Conservation (phyloP, 2,329 filamentous ascomycete genomes). For the Phaeosphaeria sp. region DNA sequence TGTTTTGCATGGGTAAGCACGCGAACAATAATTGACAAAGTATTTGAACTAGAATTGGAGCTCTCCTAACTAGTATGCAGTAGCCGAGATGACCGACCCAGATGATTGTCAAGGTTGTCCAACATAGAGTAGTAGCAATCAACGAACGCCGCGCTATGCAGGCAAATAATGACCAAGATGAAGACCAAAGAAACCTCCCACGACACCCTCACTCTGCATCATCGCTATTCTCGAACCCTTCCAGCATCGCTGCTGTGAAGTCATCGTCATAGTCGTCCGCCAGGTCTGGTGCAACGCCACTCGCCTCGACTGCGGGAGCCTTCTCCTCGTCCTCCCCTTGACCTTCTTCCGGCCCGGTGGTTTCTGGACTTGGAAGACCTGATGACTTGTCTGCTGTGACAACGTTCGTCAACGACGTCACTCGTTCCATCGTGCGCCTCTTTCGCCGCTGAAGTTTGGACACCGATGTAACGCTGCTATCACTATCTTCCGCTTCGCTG, state of each 20-base stretch:
- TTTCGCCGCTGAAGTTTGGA: conserved; percentile 57
- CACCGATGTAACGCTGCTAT: conserved; percentile 42
- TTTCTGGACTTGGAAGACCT: conserved; percentile 50
- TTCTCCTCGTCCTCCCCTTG: conserved; percentile 55
- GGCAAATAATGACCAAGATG: conserved; percentile 21
- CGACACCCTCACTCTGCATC: conserved; percentile 18
- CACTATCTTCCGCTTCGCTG: conserved; percentile 52
- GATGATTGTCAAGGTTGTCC: conserved; percentile 10
- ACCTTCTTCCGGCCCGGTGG: conserved; percentile 49
- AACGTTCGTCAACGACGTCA: conserved; percentile 56
- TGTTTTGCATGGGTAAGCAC: background rate
- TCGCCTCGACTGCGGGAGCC: conserved; percentile 30
- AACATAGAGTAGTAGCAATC: conserved; percentile 29
- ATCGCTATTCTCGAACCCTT: conserved; percentile 35
- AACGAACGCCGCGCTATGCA: conserved; percentile 50
- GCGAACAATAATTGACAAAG: background rate
- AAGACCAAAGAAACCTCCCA: conserved; percentile 1
- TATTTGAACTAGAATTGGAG: background rate
- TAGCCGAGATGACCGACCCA: conserved; percentile 9
- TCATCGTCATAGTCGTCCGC: conserved; percentile 63
- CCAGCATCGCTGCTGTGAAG: conserved; percentile 53
- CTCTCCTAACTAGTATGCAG: conserved; percentile 6
- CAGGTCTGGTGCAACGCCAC: conserved; percentile 48
- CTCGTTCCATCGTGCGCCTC: conserved; percentile 55
- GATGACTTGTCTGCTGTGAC: conserved; percentile 48